These are phyloP conservation scores for Mentha longifolia DNA, from an alignment of 257 asterid genomes.

Conservation along the genomic window DNA sequence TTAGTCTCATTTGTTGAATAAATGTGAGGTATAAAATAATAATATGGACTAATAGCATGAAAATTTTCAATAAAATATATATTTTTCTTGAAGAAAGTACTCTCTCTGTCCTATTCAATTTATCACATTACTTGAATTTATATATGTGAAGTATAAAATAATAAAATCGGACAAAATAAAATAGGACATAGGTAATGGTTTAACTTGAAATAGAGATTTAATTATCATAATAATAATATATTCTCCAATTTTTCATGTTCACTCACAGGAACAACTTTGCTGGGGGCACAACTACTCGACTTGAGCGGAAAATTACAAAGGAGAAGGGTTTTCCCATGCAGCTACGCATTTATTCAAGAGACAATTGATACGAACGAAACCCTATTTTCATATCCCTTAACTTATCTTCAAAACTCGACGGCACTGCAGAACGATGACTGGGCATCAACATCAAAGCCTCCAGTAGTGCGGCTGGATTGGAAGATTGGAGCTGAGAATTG, in stretches of 20 bases:
- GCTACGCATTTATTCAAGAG: background rate
- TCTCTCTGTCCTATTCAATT: too few relatives aligned
- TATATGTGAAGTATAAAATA: too few relatives aligned
- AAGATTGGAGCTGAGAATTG: background rate
- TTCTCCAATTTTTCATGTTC: background rate
- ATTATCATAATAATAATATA: too few relatives aligned
- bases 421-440: background rate
- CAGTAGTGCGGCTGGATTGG: constrained; percentile 26
- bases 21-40: too few relatives aligned
- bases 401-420: background rate
- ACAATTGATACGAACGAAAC: background rate
- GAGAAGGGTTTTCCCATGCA: background rate
- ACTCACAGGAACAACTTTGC: background rate
- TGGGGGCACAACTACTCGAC: background rate
- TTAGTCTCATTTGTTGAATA: too few relatives aligned
- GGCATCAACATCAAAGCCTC: background rate
- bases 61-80: too few relatives aligned
- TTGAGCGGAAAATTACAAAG: background rate
- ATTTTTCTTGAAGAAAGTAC: too few relatives aligned
- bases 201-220: too few relatives aligned
- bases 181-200: too few relatives aligned
- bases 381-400: background rate
- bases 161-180: too few relatives aligned
- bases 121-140: too few relatives aligned
- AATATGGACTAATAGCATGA: too few relatives aligned